Percentiles rank a stretch among this genome's conserved stretches.
Conservation (phyloP, 306 rosid genomes). For the Lupinus albus region DNA sequence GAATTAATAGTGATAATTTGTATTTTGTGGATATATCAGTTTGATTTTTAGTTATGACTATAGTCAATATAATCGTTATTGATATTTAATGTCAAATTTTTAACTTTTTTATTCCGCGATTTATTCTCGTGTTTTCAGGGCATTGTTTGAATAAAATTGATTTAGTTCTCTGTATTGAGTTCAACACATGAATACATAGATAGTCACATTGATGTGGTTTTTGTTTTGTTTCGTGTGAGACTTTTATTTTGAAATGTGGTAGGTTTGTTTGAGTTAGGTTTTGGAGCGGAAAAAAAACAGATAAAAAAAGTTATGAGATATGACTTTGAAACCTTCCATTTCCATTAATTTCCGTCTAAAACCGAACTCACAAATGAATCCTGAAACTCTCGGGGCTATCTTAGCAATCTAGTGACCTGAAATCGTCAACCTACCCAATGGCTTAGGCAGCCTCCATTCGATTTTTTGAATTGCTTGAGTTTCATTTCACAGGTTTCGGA, state of each 20-base stretch:
- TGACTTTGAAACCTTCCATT: too few relatives aligned
- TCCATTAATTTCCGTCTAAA: too few relatives aligned
- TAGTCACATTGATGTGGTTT: slow-evolving; percentile 3
- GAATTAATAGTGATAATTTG: slow-evolving; percentile 5
- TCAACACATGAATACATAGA: not conserved
- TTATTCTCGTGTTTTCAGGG: too few relatives aligned
- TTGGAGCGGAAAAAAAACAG: too few relatives aligned
- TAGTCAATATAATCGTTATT: not conserved
- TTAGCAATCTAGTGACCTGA: too few relatives aligned
- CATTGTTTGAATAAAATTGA: slow-evolving; percentile 4
- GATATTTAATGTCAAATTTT: slow-evolving; percentile 4
- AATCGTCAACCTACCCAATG: too few relatives aligned
- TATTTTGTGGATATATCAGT: not conserved
- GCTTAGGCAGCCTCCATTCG: too few relatives aligned
- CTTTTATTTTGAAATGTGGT: not conserved
- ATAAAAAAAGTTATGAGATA: too few relatives aligned
- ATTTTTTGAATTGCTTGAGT: not conserved
- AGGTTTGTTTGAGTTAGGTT: too few relatives aligned
- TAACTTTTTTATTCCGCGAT: too few relatives aligned
- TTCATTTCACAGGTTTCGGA: slow-evolving; percentile 25
- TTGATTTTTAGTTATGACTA: not conserved
- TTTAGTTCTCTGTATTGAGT: slow-evolving; percentile 31
- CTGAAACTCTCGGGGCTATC: too few relatives aligned
- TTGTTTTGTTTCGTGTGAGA: not conserved
- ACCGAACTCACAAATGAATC: too few relatives aligned